Base-by-base conservation (phyloP, 2,329 filamentous ascomycete species). In the Cladophialophora yegresii region DNA sequence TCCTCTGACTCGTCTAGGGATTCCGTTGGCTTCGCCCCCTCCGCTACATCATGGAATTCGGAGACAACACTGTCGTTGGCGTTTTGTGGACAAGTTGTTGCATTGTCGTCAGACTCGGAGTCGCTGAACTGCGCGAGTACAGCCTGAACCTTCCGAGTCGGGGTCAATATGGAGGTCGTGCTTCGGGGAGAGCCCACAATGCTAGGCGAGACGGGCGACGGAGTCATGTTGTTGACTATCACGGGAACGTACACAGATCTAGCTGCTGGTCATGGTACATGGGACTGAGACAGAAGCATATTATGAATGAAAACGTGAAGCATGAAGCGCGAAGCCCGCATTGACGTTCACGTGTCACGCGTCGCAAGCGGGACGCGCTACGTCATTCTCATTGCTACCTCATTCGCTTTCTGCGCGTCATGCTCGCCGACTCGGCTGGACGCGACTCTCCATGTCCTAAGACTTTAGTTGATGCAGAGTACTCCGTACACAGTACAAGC, bases 121-220 rank as follows among this genome's bases (percentile, higher is more conserved):
- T 81, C 80, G 61, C 76, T 77, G 50, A 83, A 82, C 56, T 77
- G 75, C 32, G 81, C 80, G 54, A 84, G 75, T 71, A 83, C 76
- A 7, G 80, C 81, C 66, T 78, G 79, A 55, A 83, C 78, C 70
- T 83, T 84, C 61, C 75, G 76, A 56, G 78, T 75, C 4, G 80
- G 70, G 7, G 70, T 70, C 26, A 69, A 53, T 13, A 68, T 59
- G 36, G 65, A 66, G n/a, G 58, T n/a, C 5, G n/a, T 30, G 26
- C 60, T 63, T 23, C 26, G 51, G 20, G 63, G 54, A 28, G 67
- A 65, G 32, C 33, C 58, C 16, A 61, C 33, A 3, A 61, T 26
- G 16, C 55, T 63, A 7, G 66, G 66, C 3, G 66, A 64, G 7
- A 33, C 47, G 22, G 58, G 53, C n/a, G 64, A 51, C 10, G 66